Conservation (phyloP, 805 yeast genomes). For the Yamadazyma akitaensis region DNA sequence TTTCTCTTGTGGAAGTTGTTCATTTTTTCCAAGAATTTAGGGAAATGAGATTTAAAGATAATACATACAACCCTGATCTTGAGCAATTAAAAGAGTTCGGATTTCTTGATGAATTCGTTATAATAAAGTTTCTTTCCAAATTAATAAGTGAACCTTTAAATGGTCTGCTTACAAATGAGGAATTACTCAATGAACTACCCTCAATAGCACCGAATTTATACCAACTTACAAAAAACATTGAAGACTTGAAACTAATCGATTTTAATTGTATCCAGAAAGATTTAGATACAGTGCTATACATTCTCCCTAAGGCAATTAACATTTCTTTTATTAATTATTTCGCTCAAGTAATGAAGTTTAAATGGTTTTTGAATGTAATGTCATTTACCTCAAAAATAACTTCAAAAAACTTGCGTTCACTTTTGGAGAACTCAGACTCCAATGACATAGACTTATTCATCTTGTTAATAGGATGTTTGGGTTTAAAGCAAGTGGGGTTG, state of each 20-base stretch:
- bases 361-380: conserved; percentile 13
- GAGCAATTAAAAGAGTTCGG: conserved; percentile 1
- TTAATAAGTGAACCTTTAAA: conserved; percentile 12
- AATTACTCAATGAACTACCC: not conserved
- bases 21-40: conserved; percentile 5
- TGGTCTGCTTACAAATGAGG: not conserved
- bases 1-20: conserved; percentile 5
- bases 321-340: conserved; percentile 10
- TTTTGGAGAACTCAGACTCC: conserved; percentile 3
- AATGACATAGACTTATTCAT: conserved; percentile 7
- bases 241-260: conserved; percentile 1
- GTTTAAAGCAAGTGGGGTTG: conserved; percentile 10
- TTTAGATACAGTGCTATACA: conserved; percentile 3
- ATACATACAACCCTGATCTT: not conserved
- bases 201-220: conserved; percentile 1
- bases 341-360: conserved; percentile 8
- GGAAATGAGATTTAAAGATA: not conserved
- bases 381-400: conserved; percentile 12
- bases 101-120: conserved; percentile 9
- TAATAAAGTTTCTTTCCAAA: not conserved
- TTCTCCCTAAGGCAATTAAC: conserved; percentile 8
- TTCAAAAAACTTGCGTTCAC: not conserved
- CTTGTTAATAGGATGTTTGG: conserved; percentile 10
- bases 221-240: not conserved
- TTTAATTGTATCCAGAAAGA: conserved; percentile 1